Percentiles rank a stretch among this genome's conserved stretches.
These are phyloP conservation scores for Exophiala xenobiotica DNA, from an alignment of 2,329 filamentous ascomycete genomes.

Conservation along the genomic window DNA sequence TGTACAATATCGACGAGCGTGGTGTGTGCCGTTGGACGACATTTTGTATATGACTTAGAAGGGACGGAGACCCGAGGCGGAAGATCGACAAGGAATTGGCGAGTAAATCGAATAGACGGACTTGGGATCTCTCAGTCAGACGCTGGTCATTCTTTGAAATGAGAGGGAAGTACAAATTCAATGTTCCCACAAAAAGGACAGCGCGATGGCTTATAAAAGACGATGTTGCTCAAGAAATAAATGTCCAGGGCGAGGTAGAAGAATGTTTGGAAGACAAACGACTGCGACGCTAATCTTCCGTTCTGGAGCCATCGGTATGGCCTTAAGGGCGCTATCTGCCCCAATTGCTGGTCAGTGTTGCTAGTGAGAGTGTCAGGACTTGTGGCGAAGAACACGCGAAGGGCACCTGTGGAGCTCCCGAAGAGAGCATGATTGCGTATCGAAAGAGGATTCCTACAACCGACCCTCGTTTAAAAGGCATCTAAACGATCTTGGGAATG, in stretches of 20 bases:
- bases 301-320: neutral
- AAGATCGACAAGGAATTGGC: neutral
- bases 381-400: conserved; percentile 4
- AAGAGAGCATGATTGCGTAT: neutral
- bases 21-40: conserved; percentile 13
- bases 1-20: conserved; percentile 32
- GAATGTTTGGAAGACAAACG: neutral
- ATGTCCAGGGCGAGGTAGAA: neutral
- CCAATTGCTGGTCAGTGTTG: too few species aligned
- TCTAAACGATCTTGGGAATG: conserved; percentile 16
- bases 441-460: neutral
- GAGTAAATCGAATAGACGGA: neutral
- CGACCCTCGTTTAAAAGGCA: conserved; percentile 3
- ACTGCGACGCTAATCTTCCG: neutral
- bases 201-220: too few species aligned
- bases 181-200: too few species aligned
- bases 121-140: neutral
- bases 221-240: too few species aligned
- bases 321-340: neutral
- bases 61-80: neutral
- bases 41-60: conserved; percentile 4
- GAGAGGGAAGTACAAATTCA: too few species aligned
- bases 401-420: conserved; percentile 3
- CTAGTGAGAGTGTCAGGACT: neutral
- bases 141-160: neutral